Percentiles rank a stretch among this genome's conserved stretches.
These are phyloP conservation scores for Solanum hybrid DNA, from an alignment of 305 asterid genomes.

Conservation along the genomic window DNA sequence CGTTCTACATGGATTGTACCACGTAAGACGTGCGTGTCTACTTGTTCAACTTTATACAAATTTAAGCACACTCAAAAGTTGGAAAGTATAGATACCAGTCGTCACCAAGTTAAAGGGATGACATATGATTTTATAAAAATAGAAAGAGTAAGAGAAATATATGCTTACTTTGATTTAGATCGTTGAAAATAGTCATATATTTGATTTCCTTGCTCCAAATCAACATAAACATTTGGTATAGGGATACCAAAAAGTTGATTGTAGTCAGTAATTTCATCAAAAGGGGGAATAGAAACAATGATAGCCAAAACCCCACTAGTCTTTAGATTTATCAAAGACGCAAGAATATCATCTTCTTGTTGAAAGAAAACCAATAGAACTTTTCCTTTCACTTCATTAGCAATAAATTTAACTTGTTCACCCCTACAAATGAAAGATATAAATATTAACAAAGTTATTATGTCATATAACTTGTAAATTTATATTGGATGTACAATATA, in stretches of 20 bases:
- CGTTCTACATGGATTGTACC: neutral
- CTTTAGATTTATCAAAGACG: neutral
- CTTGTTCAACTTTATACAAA: neutral
- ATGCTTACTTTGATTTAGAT: neutral
- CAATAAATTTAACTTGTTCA: neutral
- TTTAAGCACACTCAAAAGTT: too few species aligned
- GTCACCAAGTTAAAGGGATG: neutral
- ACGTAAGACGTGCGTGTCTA: neutral
- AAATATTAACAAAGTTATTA: neutral
- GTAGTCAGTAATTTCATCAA: neutral
- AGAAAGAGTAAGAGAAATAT: neutral
- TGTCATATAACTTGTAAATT: neutral
- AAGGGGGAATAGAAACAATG: neutral
- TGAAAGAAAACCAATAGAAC: neutral
- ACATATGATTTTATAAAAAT: too few species aligned
- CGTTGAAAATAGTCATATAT: neutral
- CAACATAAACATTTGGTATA: neutral
- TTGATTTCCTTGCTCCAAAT: neutral
- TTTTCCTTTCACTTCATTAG: neutral
- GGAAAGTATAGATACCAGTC: neutral
- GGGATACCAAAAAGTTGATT: neutral
- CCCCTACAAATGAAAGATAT: neutral
- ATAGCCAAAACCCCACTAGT: neutral
- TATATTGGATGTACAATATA: neutral
- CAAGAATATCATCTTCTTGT: neutral